Evolutionary conservation across 176 grass and related monocot genomes (phyloP).

Genomic region (Carex scoparia): DNA sequence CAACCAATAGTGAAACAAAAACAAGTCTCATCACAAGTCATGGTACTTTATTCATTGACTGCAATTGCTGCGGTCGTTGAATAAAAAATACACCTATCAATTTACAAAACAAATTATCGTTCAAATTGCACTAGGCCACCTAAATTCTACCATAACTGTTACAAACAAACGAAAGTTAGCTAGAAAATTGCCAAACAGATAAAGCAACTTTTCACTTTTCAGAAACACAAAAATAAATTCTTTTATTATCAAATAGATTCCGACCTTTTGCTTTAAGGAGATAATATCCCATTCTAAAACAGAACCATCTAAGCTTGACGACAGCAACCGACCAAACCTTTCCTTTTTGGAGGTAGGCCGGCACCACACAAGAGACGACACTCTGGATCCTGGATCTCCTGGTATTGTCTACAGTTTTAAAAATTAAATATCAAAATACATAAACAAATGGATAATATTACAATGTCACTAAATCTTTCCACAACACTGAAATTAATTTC

Average conservation of each 20-base stretch:
- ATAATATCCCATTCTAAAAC: conserved; percentile 90
- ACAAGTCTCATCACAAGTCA: neutral
- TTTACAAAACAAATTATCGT: neutral
- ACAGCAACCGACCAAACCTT: conserved; percentile 56
- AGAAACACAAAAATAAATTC: conserved; percentile 19
- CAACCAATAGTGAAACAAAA: neutral
- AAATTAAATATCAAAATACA: neutral
- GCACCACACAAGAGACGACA: conserved; percentile 82
- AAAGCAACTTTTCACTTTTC: neutral
- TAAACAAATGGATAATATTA: neutral
- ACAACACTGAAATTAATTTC: neutral
- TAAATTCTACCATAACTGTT: neutral
- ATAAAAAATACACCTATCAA: neutral
- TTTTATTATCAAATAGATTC: neutral
- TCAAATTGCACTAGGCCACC: neutral
- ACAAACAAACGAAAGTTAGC: neutral
- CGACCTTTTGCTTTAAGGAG: conserved; percentile 60
- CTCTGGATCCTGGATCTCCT: conserved; percentile 43
- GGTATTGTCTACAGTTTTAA: conserved; percentile 67
- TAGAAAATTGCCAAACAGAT: neutral
- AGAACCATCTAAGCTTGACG: conserved; percentile 76
- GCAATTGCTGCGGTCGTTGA: neutral
- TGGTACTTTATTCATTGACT: neutral
- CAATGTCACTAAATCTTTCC: neutral
- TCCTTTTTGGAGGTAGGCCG: conserved; percentile 12